Evolutionary conservation across 768 basidiomycete species (phyloP), one percentile per base, ranked within the genome.

Genomic region (Macrocybe gigantea): DNA sequence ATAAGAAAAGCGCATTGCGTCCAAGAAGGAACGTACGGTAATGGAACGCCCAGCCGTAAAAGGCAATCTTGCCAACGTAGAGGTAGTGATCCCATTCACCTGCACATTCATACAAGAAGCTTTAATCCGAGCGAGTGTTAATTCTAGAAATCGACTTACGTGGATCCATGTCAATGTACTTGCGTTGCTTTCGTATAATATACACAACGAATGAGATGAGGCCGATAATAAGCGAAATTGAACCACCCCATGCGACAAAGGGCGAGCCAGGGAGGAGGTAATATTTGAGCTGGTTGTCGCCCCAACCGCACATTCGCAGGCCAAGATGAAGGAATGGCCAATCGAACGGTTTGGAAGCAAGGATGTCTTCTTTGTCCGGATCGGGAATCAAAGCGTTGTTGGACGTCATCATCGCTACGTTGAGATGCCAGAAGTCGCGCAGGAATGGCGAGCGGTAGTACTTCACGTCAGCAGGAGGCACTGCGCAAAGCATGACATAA

Each of bases 331-430:
- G 72, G 70, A 88, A 83, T 0, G 95, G 95, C 95, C 96, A 99
- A 59, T 98, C 94, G 35, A 78, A 77, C 0, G 95, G 94, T 56
- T 78, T 81, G 33, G 93, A 95, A 0, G 95, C 96, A 44, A 99
- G 82, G 60, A 97, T 92, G 63, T 99, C 96, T 57, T 95, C 92
- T 68, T 98, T 98, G 74, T 99, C 96, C 0, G 95, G 93, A 59
- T 99, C 93, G 1, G 96, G 96, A 36, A 98, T 65, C 47, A 99
- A 84, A 0, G 96, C 95, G 61, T 99, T 99, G 72, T 99, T 99
- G 5, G 96, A 97, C 0, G 95, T 96, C 91, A 94, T 93, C 96
- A 99, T 99, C 6, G 94, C 96, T 22, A 99, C 92, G 60, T 99
- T 99, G 48, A 99, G 80, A 63, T 99, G 95, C 85, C 92, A 94